Base-by-base conservation (phyloP, 176 grass and related monocot genomes). In the barley (Hordeum vulgare) region DNA sequence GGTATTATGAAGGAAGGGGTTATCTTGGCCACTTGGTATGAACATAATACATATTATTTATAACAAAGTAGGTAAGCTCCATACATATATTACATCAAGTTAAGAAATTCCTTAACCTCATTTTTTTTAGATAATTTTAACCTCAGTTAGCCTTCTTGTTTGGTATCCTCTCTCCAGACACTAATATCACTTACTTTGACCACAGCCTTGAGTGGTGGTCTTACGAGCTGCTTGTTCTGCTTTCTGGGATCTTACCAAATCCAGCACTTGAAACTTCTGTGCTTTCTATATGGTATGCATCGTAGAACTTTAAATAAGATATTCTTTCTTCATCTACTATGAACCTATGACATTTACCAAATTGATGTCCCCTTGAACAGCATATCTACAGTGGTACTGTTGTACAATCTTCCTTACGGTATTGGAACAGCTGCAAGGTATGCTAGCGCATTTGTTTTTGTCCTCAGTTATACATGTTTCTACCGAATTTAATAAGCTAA, bases 181-280 rank as follows among this genome's bases (percentile, higher is more conserved):
- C 23, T 66, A 68, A 79, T 67, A 6, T 51, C 66, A 39, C 17
- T 77, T 86, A 42, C 41, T 12, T 68, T 86, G 57, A 49, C 35
- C 36, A 87, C 89, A 94, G 92, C 64, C 84, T 91, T 42, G 92
- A 91, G 73, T 94, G 86, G 86, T 94, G 92, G 92, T 91, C 92
- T 36, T 94, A 86, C 21, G 92, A 94, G 72, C 13, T 94, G 11
- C 76, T 94, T 13, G 80, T 91, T 63, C 76, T 94, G 70, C 86
- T 94, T 68, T 94, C 89, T 31, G 86, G 89, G 39, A 83, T 94
- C 59, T 80, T 94, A 71, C 86, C 92, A 77, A 86, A 91, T 84
- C 83, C 89, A 59, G 74, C 84, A 62, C 89, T 94, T 24, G 92
- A 94, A 81, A 86, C 92, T 74, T 94, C 92, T 11, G 86, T 94